Conservation (phyloP, 495 filamentous ascomycete genomes). For the Penicillium tannophilum region DNA sequence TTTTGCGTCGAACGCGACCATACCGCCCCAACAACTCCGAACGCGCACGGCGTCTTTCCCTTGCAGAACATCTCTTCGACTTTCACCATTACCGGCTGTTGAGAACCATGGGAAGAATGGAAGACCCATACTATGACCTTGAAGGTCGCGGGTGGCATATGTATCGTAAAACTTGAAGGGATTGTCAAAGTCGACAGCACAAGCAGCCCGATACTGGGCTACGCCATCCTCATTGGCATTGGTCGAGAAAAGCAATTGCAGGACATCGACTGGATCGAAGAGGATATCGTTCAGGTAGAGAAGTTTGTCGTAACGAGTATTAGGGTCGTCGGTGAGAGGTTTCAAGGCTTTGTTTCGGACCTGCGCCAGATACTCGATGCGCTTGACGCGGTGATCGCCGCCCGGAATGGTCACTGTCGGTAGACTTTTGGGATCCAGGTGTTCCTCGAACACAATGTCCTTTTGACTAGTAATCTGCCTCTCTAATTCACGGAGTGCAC, state of each 20-base stretch:
- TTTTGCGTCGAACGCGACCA: constrained; percentile 74
- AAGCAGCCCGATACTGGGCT: constrained; percentile 75
- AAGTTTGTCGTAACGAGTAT: constrained; percentile 61
- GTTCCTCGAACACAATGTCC: constrained; percentile 55
- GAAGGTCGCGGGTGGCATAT: constrained; percentile 73
- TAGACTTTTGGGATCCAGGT: constrained; percentile 54
- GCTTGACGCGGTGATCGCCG: constrained; percentile 63
- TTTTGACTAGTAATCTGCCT: constrained; percentile 50
- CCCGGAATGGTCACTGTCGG: constrained; percentile 60
- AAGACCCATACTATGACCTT: constrained; percentile 70
- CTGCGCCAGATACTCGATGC: constrained; percentile 76
- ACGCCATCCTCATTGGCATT: constrained; percentile 59
- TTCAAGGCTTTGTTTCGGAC: constrained; percentile 73
- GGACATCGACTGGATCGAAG: constrained; percentile 69
- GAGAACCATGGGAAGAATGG: constrained; percentile 79
- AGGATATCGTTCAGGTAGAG: constrained; percentile 78
- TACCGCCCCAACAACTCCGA: constrained; percentile 80
- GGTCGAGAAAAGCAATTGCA: constrained; percentile 76
- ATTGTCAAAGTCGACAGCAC: constrained; percentile 75
- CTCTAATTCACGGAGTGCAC: constrained; percentile 46
- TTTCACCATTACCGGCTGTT: constrained; percentile 54
- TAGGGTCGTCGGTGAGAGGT: constrained; percentile 55
- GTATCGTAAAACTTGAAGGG: constrained; percentile 83
- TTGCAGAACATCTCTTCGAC: constrained; percentile 60
- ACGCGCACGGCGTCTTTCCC: constrained; percentile 71